Conservation (phyloP, 176 grass and related monocot genomes). For the Stipa capillata region DNA sequence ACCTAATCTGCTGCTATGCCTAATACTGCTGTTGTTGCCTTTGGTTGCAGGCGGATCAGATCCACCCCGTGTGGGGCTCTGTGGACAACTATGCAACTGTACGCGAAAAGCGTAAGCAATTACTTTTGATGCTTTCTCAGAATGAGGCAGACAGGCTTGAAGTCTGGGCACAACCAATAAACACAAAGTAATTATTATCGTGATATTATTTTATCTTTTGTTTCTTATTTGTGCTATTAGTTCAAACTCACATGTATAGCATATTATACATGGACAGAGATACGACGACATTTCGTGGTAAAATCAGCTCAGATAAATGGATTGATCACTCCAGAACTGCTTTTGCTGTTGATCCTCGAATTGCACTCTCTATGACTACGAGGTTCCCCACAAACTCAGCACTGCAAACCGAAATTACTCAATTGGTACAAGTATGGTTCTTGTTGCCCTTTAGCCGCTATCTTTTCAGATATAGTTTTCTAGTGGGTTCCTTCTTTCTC, state of each 20-base stretch:
- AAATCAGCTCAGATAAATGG: constrained; percentile 96
- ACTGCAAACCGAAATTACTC: constrained; percentile 72
- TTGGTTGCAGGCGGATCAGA: constrained; percentile 56
- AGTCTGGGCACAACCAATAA: constrained; percentile 94
- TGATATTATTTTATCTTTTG: constrained; percentile 7
- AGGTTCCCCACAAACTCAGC: constrained; percentile 84
- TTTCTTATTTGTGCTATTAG: constrained; percentile 18
- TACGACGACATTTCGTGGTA: constrained; percentile 54
- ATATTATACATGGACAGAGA: constrained; percentile 55
- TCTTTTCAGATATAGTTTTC: constrained; percentile 13
- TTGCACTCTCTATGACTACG: constrained; percentile 57
- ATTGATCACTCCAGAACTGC: constrained; percentile 85
- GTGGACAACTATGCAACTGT: constrained; percentile 69
- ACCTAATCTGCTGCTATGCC: not conserved
- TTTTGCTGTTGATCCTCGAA: constrained; percentile 89
- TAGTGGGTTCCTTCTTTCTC: not conserved
- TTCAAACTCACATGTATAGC: not conserved
- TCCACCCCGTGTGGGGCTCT: constrained; percentile 85
- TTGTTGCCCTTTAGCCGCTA: constrained; percentile 10
- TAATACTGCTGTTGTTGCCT: not conserved
- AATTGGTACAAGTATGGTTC: constrained; percentile 78
- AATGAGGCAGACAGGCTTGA: constrained; percentile 95
- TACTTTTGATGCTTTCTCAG: constrained; percentile 86
- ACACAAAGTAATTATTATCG: constrained; percentile 64
- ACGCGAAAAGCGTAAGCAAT: constrained; percentile 81